Evolutionary conservation across 2,329 filamentous ascomycete species (phyloP), one percentile per base, ranked within the genome.

Genomic region (Cryoendolithus antarcticus): DNA sequence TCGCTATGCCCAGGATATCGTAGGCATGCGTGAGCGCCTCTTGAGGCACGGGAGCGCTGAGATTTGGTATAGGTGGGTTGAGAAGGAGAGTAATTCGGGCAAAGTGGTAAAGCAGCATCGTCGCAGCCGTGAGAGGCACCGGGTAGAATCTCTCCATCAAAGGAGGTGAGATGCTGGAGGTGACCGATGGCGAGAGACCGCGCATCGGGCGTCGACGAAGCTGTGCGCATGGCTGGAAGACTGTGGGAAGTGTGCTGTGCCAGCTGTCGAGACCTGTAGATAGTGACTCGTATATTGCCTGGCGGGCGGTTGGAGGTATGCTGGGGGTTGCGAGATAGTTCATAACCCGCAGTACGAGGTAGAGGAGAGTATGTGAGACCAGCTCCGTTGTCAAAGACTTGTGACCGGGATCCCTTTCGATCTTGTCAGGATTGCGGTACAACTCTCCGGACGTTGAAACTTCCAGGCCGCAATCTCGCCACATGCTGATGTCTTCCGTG

Each of bases 41-140:
- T 40, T 70, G 67, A n/a, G 55, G 28, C 71, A 59, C 19, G 67
- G 66, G 50, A 63, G 67, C 42, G 11, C 64, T 62, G 41, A 66
- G 65, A 1, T 70, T 65, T 0, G 66, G 68, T 72, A 71, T 13
- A 64, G 72, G 72, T 38, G 70, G 67, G 48, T 78, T 76, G 39
- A 78, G 66, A 4, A 76, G 64, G 0, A 81, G 56, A 1, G 77
- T 62, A 9, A 79, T 74, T 30, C 73, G 69, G 1, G 72, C 73
- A 61, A 80, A 78, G 50, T 80, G 73, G 45, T 78, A 80, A 30
- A 71, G 70, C 47, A 78, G 75, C 64, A 80, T 76, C 1, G 75
- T 73, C 0, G 76, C 75, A 0, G 72, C 74, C 55, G 75, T 80
- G 61, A 79, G 70, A 0, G 75, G 68, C 1, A 75, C 66, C 45